Base-by-base conservation (phyloP, 257 asterid species). In the Solanum commersonii region DNA sequence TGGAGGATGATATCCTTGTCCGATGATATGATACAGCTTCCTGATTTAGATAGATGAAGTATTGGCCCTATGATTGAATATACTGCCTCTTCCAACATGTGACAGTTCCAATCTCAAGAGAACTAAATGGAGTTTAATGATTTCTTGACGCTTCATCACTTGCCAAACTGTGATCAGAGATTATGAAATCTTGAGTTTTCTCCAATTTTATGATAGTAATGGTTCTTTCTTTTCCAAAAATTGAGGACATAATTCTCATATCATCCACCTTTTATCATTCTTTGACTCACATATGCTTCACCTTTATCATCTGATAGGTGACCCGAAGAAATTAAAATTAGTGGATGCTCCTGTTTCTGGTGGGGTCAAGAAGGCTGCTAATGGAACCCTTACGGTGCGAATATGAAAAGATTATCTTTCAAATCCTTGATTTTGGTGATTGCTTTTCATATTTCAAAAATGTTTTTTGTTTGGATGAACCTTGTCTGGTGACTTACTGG, bases 331-430 rank as follows among this genome's bases (percentile, higher is more conserved):
- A 86, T 88, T 97, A 92, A 95, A 94, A 91, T 93, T 97, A 93
- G 95, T 96, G 88, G 99, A 97, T 93, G 97, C 99, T 94, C 99
- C 99, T 44, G 99, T 97, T 89, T 97, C 99, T 73, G 99, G 99
- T 91, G 99, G 99, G 81, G 99, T 97, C 88, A 96, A 93, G 92
- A 91, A 96, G 87, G 98, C 99, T 86, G 90, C 98, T 63, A 86
- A 92, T 86, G 99, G 99, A 90, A 94, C 98, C 76, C 98, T 97
- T 89, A 95, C 98, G 89, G 99, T 97, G 92, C 84, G 98, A 78
- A 67, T 37, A 56, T 90, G 83, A 56, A 86, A 87, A 74, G 65
- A 22, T 87, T 70, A 85, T 31, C 83, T 76, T 72, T 87, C 83
- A 40, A 11, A 79, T 84, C 71, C 89, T 74, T 22, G 83, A 70